Evolutionary conservation across 2,329 filamentous ascomycete genomes (phyloP).

Genomic region (Pezicula radicicola): DNA sequence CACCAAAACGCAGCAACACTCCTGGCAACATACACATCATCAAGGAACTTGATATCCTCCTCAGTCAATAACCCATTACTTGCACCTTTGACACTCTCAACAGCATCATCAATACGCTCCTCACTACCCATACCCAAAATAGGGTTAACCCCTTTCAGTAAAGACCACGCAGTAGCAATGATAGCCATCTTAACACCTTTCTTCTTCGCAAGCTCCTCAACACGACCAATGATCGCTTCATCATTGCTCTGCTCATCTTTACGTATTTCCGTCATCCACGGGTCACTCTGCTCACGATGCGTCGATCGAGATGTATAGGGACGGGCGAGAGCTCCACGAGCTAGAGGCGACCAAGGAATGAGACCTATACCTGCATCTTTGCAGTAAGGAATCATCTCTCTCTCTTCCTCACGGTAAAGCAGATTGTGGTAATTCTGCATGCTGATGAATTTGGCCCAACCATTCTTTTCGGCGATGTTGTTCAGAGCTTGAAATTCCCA

Average conservation of each 20-base stretch:
- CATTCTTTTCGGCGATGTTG: constrained; percentile 49
- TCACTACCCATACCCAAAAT: constrained; percentile 52
- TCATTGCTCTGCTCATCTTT: constrained; percentile 24
- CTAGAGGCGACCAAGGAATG: constrained; percentile 36
- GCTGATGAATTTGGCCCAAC: constrained; percentile 55
- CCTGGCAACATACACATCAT: constrained; percentile 43
- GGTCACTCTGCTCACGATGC: constrained; percentile 18
- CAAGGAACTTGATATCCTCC: constrained; percentile 53
- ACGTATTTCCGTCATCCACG: constrained; percentile 15
- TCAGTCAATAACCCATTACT: constrained; percentile 42
- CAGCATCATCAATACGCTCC: constrained; percentile 52
- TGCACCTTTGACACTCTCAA: constrained; percentile 36
- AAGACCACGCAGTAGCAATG: constrained; percentile 55
- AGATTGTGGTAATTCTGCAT: constrained; percentile 59
- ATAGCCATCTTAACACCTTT: constrained; percentile 55
- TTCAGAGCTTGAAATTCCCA: constrained; percentile 51
- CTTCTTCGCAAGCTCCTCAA: constrained; percentile 55
- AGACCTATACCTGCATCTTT: constrained; percentile 30
- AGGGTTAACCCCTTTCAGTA: constrained; percentile 44
- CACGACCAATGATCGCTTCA: constrained; percentile 31
- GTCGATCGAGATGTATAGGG: constrained; percentile 19
- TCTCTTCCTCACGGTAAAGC: constrained; percentile 56
- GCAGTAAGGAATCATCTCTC: constrained; percentile 34
- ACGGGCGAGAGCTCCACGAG: constrained; percentile 30
- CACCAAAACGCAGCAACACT: too few species aligned